Conservation (phyloP, 2,329 filamentous ascomycete species). For the Pseudogymnoascus sp. region DNA sequence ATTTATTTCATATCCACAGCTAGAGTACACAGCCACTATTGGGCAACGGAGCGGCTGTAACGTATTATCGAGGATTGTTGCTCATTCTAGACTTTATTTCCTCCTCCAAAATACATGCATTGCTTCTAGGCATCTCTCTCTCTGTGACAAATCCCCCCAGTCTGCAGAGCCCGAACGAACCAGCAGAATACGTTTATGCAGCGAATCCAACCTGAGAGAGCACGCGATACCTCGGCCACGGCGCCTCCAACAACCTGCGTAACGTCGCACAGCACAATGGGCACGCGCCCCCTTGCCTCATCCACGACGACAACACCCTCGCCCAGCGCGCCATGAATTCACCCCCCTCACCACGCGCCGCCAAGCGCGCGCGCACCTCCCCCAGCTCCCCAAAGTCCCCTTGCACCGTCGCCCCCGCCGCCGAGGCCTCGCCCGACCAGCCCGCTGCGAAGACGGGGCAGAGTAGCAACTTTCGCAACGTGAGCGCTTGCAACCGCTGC, state of each 20-base stretch:
- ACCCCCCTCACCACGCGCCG: slow-evolving; percentile 4
- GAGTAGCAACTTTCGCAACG: slow-evolving; percentile 69
- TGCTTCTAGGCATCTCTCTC: not conserved
- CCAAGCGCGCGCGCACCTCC: not conserved
- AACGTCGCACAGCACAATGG: slow-evolving; percentile 6
- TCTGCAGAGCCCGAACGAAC: not conserved
- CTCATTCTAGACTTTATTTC: not conserved
- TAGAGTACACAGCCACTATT: not conserved
- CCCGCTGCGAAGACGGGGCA: slow-evolving; percentile 42
- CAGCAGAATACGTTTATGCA: not conserved
- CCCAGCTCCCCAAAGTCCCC: not conserved
- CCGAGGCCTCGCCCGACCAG: not conserved
- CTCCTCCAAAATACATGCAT: not conserved
- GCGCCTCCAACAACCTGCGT: not conserved
- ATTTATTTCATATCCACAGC: slow-evolving; percentile 1
- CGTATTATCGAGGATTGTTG: not conserved
- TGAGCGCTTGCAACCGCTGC: slow-evolving; percentile 91
- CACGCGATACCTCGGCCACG: not conserved
- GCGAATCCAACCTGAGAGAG: not conserved
- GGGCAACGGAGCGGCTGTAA: not conserved
- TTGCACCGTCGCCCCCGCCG: not conserved
- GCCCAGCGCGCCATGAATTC: slow-evolving; percentile 1
- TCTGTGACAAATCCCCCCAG: not conserved
- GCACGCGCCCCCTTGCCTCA: slow-evolving; percentile 1
- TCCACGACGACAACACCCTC: not conserved